Evolutionary conservation across 495 filamentous ascomycete genomes (phyloP), one percentile per base, ranked within the genome.

Genomic region (Geoglossum glabrum): DNA sequence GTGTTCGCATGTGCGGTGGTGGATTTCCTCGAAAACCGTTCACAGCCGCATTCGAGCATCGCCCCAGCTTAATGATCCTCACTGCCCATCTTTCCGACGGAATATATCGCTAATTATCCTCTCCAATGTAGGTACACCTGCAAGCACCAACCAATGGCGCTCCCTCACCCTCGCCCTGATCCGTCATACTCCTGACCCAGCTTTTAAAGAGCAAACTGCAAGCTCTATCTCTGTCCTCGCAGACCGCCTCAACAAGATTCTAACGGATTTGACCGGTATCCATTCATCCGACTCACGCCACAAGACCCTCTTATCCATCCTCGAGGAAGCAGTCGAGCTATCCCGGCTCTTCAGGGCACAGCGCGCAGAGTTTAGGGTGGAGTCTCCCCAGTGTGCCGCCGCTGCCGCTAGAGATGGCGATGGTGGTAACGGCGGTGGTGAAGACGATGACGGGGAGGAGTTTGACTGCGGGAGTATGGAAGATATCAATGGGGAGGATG

Each of bases 401-500:
- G 49, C 70, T 68, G 1, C 69, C 76, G 61, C 74, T 78, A 57
- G 66, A 61, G 31, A 70, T 65, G 23, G 19, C 64, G 36, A 77
- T 79, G 74, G 74, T 73, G 47, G 67, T 68, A 56, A 69, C 77
- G 28, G 61, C 71, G 46, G 70, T 68, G n/a, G n/a, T n/a, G n/a
- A n/a, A n/a, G n/a, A n/a, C n/a, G 1, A 69, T 76, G 61, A 74
- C 78, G 58, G 66, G 61, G 31, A 70, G 65, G 19, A 63, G 74
- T 57, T 79, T 77, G 74, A 79, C 60, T 25, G 62, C 11, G 67
- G 70, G 55, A 73, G 62, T 3, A 80, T 80, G 76, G 75, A 79
- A 57, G 76, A 79, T 62, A 72, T 79, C 46, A 73, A 75, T 34
- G 76, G 74, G 26, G 76, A 78, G 59, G 74, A 77, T 54, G 77